These are phyloP conservation scores for Exophiala aquamarina DNA, from an alignment of 2,329 filamentous ascomycete species.

Conservation along the genomic window DNA sequence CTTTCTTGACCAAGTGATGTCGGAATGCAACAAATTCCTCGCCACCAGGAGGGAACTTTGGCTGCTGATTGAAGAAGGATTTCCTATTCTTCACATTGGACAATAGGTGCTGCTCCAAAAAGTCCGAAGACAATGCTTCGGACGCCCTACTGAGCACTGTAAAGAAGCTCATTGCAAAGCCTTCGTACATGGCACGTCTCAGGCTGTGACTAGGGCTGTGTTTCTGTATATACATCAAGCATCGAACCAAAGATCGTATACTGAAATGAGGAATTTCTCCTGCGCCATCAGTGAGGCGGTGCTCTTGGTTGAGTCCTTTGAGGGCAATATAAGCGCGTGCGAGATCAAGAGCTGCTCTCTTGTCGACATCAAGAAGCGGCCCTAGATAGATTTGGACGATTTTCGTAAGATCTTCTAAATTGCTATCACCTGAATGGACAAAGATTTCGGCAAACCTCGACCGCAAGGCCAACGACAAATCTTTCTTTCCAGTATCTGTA, in stretches of 20 bases:
- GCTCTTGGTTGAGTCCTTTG: constrained; percentile 76
- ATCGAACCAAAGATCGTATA: constrained; percentile 86
- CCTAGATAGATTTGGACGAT: constrained; percentile 89
- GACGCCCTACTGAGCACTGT: constrained; percentile 83
- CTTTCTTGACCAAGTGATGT: constrained; percentile 88
- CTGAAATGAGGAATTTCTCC: constrained; percentile 97
- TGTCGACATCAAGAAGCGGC: constrained; percentile 67
- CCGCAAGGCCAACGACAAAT: constrained; percentile 82
- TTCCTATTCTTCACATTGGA: constrained; percentile 67
- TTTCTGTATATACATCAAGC: constrained; percentile 81
- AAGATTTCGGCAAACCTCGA: constrained; percentile 96
- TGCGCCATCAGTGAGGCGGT: constrained; percentile 87
- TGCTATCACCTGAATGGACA: constrained; percentile 83
- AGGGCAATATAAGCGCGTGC: constrained; percentile 85
- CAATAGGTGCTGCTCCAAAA: constrained; percentile 79
- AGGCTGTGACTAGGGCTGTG: constrained; percentile 83
- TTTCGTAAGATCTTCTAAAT: constrained; percentile 79
- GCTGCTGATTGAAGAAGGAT: constrained; percentile 73
- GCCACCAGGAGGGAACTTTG: constrained; percentile 74
- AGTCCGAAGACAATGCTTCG: constrained; percentile 72
- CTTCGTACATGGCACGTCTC: constrained; percentile 84
- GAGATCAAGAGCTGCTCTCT: constrained; percentile 75
- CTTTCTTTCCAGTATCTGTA: constrained; percentile 94
- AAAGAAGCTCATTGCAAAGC: constrained; percentile 96
- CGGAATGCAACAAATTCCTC: constrained; percentile 79